phyloP scores from a whole-genome alignment of 139 green algal species.

The Picochlorum sp. region DNA sequence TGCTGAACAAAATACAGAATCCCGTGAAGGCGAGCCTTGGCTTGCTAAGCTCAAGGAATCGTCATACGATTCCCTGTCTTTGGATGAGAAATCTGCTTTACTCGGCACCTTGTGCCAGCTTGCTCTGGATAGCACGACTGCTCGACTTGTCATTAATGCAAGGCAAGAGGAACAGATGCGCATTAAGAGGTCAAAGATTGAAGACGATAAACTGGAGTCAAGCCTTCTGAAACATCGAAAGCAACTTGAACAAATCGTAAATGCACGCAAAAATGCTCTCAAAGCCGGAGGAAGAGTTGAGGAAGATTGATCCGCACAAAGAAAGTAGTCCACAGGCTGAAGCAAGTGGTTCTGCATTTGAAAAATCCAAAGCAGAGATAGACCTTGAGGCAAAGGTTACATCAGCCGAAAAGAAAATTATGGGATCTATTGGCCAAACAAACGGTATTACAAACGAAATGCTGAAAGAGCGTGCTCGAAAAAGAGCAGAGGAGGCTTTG shows the following conservation, averaged over 20 bases:
- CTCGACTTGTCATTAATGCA: slow-evolving; percentile 39
- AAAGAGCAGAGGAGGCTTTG: slow-evolving; percentile 18
- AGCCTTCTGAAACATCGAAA: slow-evolving; percentile 8
- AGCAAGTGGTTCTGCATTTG: neutral
- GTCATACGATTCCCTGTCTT: slow-evolving; percentile 52
- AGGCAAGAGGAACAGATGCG: slow-evolving; percentile 45
- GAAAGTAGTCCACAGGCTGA: neutral
- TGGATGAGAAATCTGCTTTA: slow-evolving; percentile 46
- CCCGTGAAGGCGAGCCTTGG: slow-evolving; percentile 36
- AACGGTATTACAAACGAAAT: neutral
- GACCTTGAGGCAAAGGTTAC: slow-evolving; percentile 2
- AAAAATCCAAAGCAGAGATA: neutral
- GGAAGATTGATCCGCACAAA: neutral
- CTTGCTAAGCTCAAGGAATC: slow-evolving; percentile 26
- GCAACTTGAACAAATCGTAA: slow-evolving; percentile 34
- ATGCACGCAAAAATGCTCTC: slow-evolving; percentile 31
- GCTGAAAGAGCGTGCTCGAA: neutral
- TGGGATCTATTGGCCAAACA: neutral
- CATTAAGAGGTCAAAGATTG: slow-evolving; percentile 42
- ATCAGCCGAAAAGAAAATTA: slow-evolving; percentile 2
- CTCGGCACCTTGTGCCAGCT: slow-evolving; percentile 48
- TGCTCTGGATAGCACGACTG: slow-evolving; percentile 16
- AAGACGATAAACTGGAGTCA: slow-evolving; percentile 48
- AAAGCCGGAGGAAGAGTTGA: neutral
- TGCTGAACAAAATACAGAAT: slow-evolving; percentile 13